These are phyloP conservation scores for Phoma herbarum DNA, from an alignment of 2,329 filamentous ascomycete species.

Conservation along the genomic window DNA sequence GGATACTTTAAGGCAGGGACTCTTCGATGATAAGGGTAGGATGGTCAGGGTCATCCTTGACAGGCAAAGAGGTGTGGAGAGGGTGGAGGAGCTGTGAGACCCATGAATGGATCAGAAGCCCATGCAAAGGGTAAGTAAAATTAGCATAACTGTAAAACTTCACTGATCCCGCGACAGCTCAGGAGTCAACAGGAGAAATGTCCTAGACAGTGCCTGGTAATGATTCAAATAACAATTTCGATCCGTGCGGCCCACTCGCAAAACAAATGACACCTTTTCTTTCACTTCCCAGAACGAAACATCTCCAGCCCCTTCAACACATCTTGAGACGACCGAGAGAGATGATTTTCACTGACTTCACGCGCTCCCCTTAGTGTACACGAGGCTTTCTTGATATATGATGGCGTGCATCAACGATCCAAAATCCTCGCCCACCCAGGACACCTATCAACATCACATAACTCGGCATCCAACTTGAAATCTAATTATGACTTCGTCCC, in stretches of 20 bases:
- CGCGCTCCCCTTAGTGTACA: background rate
- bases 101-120: background rate
- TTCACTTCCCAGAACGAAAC: background rate
- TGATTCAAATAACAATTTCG: background rate
- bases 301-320: background rate
- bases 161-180: background rate
- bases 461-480: too few species aligned
- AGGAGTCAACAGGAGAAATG: background rate
- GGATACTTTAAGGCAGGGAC: slow-evolving; percentile 58
- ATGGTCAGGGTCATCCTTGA: slow-evolving; percentile 62
- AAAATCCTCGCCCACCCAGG: background rate
- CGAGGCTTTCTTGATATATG: background rate
- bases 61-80: slow-evolving; percentile 55
- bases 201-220: background rate
- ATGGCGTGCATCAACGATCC: background rate
- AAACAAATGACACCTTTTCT: background rate
- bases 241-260: background rate
- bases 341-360: background rate
- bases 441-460: background rate
- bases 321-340: background rate
- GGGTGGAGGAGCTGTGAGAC: slow-evolving; percentile 43
- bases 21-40: slow-evolving; percentile 57
- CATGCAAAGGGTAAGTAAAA: background rate
- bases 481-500: background rate
- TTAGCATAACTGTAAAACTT: background rate